Base-by-base conservation (phyloP, 2,329 filamentous ascomycete genomes). In the Clarireedia paspali region DNA sequence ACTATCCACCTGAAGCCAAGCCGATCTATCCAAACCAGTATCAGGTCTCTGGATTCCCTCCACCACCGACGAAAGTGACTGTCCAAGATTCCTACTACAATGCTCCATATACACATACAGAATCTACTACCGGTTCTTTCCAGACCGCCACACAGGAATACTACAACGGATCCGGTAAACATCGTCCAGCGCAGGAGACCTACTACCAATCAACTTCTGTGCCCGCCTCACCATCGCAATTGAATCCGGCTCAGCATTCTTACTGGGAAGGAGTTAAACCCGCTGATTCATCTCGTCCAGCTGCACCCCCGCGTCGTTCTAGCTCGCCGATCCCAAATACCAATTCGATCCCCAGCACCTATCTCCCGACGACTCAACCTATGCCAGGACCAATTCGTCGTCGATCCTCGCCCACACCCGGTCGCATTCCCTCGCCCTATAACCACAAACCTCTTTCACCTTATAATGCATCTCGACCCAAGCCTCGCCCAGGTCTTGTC, bases 391-490 rank as follows among this genome's bases (percentile, higher is more conserved):
- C 52, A 0, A 24, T 24, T 12, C 52, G 45, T 6, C 52, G 45
- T 6, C 52, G 26, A 6, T 54, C 52, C 36, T 54, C 45, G 4
- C 45, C 52, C 6, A 54, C 44, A 17, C 59, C 20, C 30, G 59
- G 36, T 47, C 61, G 17, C 26, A 64, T 39, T 54, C 59, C 53
- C 57, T 63, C 62, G 1, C 65, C 64, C 14, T 53, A 53, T 9
- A 66, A 20, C 20, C 42, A 45, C n/a, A 45, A 45, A 24, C 39
- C 10, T 65, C 61, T 63, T 3, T 59, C 62, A 14, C 65, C 66
- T 5, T 66, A 65, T 55, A 63, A 55, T 47, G 55, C 56, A 6
- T 59, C 60, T 10, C 62, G 66, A 12, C 66, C 66, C 1, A 48
- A 56, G 14, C 64, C 65, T 1, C 58, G 66, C 6, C 62, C 60